Percentiles rank a stretch among this genome's conserved stretches.
These are phyloP conservation scores for Maudiozyma pseudohumilis DNA, from an alignment of 805 yeast species.

Conservation along the genomic window DNA sequence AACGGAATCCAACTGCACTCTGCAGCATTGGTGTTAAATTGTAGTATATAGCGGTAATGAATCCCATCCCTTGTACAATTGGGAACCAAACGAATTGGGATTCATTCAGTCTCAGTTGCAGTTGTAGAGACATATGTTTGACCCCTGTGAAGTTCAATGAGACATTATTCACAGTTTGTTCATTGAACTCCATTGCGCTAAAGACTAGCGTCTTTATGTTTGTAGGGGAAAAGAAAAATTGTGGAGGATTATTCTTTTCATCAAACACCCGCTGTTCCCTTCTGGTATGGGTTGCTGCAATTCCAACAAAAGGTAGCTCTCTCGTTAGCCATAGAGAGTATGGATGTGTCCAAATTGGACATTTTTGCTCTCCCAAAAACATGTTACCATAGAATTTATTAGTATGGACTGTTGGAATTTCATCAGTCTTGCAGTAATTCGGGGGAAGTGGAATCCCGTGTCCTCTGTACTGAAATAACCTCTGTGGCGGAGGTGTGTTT, in stretches of 20 bases:
- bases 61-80: conserved; percentile 74
- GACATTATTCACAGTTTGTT: conserved; percentile 12
- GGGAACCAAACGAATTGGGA: conserved; percentile 43
- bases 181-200: conserved; percentile 33
- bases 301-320: conserved; percentile 40
- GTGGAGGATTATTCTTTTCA: conserved; percentile 50
- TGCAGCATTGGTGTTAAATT: conserved; percentile 43
- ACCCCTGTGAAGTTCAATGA: conserved; percentile 23
- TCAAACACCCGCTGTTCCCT: conserved; percentile 58
- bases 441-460: conserved; percentile 28
- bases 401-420: conserved; percentile 45
- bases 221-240: conserved; percentile 60
- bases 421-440: conserved; percentile 26
- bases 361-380: conserved; percentile 52
- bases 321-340: conserved; percentile 62
- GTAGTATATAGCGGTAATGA: conserved; percentile 57
- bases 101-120: conserved; percentile 19
- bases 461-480: conserved; percentile 28
- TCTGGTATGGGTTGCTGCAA: conserved; percentile 58
- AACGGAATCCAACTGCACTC: conserved; percentile 56
- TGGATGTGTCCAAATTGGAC: conserved; percentile 77
- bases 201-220: conserved; percentile 51
- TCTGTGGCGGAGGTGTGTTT: conserved; percentile 37
- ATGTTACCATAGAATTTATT: conserved; percentile 73
- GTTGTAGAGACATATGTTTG: conserved; percentile 30